Conservation (phyloP, 371 early-diverging fungal genomes). For the Chytridiales sp. region DNA sequence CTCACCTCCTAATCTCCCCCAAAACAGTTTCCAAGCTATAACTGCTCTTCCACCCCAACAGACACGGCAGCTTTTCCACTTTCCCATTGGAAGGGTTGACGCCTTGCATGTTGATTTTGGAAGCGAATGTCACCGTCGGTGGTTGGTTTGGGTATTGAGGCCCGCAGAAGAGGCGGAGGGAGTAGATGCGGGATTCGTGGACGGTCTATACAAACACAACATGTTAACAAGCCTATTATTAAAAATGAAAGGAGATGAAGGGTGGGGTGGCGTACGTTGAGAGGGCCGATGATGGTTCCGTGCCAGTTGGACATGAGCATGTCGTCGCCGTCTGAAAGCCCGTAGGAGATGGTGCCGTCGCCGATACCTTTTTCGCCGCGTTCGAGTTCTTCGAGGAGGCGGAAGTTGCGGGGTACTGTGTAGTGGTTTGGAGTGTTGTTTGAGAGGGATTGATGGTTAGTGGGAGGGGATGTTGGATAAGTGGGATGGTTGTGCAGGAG, state of each 20-base stretch:
- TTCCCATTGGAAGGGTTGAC: slow-evolving; percentile 79
- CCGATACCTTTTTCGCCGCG: slow-evolving; percentile 96
- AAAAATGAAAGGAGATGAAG: neutral
- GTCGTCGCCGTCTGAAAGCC: slow-evolving; percentile 86
- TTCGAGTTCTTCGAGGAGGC: slow-evolving; percentile 94
- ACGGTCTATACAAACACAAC: slow-evolving; percentile 60
- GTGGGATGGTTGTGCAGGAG: no score
- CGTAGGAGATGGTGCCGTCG: slow-evolving; percentile 92
- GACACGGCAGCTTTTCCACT: slow-evolving; percentile 75
- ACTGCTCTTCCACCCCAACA: slow-evolving; percentile 77
- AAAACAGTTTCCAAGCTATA: slow-evolving; percentile 85
- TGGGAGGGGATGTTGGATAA: no score
- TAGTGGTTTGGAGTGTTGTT: neutral
- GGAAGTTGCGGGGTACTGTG: slow-evolving; percentile 93
- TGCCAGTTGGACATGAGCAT: slow-evolving; percentile 85
- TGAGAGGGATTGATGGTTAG: no score
- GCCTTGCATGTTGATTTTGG: slow-evolving; percentile 85
- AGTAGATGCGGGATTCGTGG: slow-evolving; percentile 94
- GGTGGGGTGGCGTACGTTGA: slow-evolving; percentile 63
- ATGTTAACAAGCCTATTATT: neutral
- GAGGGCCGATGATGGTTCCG: slow-evolving; percentile 95
- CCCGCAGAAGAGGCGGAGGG: slow-evolving; percentile 80
- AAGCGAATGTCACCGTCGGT: slow-evolving; percentile 77
- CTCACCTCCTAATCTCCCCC: slow-evolving; percentile 78
- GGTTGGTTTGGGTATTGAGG: slow-evolving; percentile 81